A percentile compares a stretch with the other conserved stretches of the same genome.
These are phyloP conservation scores for Arxiozyma heterogenica DNA, from an alignment of 1,139 yeast genomes.

Conservation along the genomic window DNA sequence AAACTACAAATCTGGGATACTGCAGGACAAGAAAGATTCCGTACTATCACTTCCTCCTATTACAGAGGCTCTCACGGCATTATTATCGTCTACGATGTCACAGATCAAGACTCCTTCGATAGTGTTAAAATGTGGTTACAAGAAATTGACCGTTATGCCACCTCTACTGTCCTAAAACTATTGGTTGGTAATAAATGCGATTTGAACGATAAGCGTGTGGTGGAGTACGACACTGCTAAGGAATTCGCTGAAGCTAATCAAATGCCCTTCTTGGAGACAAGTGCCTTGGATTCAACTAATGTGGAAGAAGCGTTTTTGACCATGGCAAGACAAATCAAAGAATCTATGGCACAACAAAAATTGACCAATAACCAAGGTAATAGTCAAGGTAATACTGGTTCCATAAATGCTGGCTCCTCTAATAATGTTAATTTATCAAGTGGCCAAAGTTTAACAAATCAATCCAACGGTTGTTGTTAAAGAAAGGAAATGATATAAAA, in stretches of 20 bases:
- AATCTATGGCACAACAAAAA: slow-evolving; percentile 73
- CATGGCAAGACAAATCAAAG: slow-evolving; percentile 98
- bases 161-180: slow-evolving; percentile 93
- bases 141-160: slow-evolving; percentile 96
- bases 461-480: slow-evolving; percentile 67
- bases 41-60: slow-evolving; percentile 95
- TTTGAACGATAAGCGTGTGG: slow-evolving; percentile 86
- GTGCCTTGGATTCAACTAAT: slow-evolving; percentile 90
- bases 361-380: slow-evolving; percentile 36
- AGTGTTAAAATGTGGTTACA: slow-evolving; percentile 98
- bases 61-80: slow-evolving; percentile 99
- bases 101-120: slow-evolving; percentile 95
- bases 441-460: slow-evolving; percentile 74
- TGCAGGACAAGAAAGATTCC: slow-evolving; percentile 96
- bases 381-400: slow-evolving; percentile 33
- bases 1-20: slow-evolving; percentile 99
- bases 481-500: neutral
- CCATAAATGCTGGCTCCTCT: slow-evolving; percentile 45
- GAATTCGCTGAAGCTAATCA: slow-evolving; percentile 96
- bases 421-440: slow-evolving; percentile 82
- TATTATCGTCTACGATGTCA: slow-evolving; percentile 94
- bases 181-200: slow-evolving; percentile 97
- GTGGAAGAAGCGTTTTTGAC: slow-evolving; percentile 98
- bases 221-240: slow-evolving; percentile 92
- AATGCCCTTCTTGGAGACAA: slow-evolving; percentile 92